Evolutionary conservation across 345 rosid species (phyloP).

Genomic region (Moringa oleifera): DNA sequence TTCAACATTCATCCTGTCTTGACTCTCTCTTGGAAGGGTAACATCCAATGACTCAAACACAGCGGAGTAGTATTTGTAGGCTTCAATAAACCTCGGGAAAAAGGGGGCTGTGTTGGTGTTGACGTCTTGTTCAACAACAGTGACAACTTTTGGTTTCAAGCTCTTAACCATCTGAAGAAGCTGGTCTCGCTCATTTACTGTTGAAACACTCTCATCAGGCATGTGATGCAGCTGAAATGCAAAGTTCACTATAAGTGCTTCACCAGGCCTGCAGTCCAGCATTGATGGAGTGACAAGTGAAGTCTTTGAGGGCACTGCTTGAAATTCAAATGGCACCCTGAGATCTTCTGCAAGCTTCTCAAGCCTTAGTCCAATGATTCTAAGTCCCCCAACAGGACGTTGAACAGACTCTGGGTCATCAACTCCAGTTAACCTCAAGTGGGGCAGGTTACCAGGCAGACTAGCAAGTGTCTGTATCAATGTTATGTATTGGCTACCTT

Average conservation of each 20-base stretch:
- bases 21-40: conserved; percentile 86
- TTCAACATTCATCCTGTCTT: conserved; percentile 94
- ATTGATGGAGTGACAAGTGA: conserved; percentile 63
- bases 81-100: conserved; percentile 68
- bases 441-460: conserved; percentile 41
- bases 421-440: conserved; percentile 77
- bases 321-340: conserved; percentile 65
- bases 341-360: conserved; percentile 64
- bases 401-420: conserved; percentile 98
- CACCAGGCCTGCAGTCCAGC: conserved; percentile 58
- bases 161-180: conserved; percentile 88
- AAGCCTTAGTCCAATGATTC: conserved; percentile 73
- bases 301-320: conserved; percentile 66
- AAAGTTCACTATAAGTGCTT: conserved; percentile 79
- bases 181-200: conserved; percentile 81
- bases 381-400: conserved; percentile 70
- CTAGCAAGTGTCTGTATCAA: conserved; percentile 65
- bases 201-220: conserved; percentile 99
- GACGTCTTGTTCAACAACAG: conserved; percentile 89
- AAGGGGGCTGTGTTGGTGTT: conserved; percentile 94
- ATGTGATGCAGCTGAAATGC: conserved; percentile 99
- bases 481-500: conserved; percentile 91
- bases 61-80: conserved; percentile 82
- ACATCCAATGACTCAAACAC: conserved; percentile 91
- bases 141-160: conserved; percentile 84